Conservation (phyloP, 495 filamentous ascomycete species). For the Penicillium salamii region DNA sequence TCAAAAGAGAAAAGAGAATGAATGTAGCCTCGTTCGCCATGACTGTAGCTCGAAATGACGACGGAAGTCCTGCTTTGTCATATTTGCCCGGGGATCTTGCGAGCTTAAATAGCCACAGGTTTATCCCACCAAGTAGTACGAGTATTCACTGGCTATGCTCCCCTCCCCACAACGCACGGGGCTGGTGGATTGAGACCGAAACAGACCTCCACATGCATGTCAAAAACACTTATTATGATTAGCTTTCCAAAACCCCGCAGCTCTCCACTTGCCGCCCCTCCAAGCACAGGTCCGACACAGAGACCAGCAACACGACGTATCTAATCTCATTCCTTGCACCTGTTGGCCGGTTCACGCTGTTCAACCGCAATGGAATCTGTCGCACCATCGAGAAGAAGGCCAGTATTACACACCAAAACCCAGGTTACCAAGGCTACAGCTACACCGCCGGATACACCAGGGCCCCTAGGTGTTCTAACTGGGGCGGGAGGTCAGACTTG, state of each 20-base stretch:
- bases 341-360: too few relatives aligned
- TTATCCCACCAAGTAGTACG: neutral
- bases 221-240: neutral
- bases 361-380: too few relatives aligned
- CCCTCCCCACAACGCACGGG: neutral
- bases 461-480: too few relatives aligned
- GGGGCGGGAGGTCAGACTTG: too few relatives aligned
- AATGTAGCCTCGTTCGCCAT: neutral
- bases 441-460: too few relatives aligned
- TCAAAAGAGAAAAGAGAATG: neutral
- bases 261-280: too few relatives aligned
- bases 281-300: too few relatives aligned
- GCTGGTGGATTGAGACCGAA: neutral
- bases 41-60: neutral
- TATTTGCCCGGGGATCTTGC: neutral
- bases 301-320: too few relatives aligned
- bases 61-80: neutral
- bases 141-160: neutral
- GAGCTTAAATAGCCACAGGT: neutral
- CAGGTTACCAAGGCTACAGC: too few relatives aligned
- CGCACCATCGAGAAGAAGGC: too few relatives aligned
- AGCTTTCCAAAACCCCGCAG: neutral
- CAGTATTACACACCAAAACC: too few relatives aligned
- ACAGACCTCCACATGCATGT: neutral
- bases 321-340: too few relatives aligned